phyloP scores from a whole-genome alignment of 345 rosid genomes.

The Citrus mangshanensis region DNA sequence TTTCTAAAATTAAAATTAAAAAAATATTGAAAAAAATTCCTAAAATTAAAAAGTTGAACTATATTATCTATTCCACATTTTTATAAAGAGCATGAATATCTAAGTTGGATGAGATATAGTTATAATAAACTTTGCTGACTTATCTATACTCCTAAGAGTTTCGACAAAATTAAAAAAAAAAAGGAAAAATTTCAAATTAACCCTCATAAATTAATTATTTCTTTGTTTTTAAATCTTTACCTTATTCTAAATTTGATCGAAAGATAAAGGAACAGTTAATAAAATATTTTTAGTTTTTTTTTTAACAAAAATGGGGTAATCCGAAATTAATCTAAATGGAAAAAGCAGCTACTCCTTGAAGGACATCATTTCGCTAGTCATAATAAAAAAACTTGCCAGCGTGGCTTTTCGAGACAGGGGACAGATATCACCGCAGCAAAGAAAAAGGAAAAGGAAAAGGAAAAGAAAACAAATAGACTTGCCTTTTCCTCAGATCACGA shows the following conservation, averaged over 20 bases:
- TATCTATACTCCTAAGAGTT: not conserved
- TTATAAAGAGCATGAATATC: not conserved
- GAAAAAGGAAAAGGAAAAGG: not conserved
- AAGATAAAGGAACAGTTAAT: too few species aligned
- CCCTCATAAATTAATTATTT: too few species aligned
- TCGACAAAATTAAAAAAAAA: not conserved
- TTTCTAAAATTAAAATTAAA: too few species aligned
- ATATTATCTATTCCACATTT: too few species aligned
- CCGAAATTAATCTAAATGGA: too few species aligned
- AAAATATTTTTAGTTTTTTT: rapidly evolving
- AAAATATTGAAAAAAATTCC: too few species aligned
- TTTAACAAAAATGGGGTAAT: too few species aligned
- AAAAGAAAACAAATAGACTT: not conserved
- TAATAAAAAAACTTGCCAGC: not conserved
- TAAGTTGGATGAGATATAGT: not conserved
- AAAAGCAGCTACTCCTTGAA: too few species aligned
- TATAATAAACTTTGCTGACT: not conserved
- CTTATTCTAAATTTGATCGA: too few species aligned
- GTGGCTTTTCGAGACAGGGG: not conserved
- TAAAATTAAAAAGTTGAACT: too few species aligned
- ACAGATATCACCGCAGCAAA: not conserved
- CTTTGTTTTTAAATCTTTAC: too few species aligned
- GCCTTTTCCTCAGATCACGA: not conserved
- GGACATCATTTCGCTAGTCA: not conserved
- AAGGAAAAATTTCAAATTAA: too few species aligned